Percentiles rank a stretch among this genome's conserved stretches.
Evolutionary conservation across 2,329 filamentous ascomycete species (phyloP).

Genomic region (Diplodia corticola): DNA sequence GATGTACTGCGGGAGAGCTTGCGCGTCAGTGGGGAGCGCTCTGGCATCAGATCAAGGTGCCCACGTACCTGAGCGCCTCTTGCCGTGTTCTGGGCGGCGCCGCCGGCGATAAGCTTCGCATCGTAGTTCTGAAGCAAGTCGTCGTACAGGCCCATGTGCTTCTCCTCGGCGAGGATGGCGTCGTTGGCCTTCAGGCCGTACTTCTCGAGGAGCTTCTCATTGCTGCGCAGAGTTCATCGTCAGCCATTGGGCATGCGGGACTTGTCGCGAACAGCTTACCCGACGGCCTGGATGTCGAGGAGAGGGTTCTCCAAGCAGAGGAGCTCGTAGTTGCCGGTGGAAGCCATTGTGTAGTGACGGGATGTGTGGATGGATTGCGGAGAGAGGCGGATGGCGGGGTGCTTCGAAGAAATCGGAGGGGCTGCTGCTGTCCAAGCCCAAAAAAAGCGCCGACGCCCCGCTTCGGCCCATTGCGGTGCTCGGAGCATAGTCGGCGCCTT

Average conservation of each 20-base stretch:
- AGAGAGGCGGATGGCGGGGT: constrained; percentile 10
- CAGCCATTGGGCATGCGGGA: constrained; percentile 19
- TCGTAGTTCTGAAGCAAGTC: constrained; percentile 90
- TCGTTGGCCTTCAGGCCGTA: constrained; percentile 95
- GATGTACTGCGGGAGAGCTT: constrained; percentile 66
- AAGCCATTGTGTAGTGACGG: constrained; percentile 60
- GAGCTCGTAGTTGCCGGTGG: constrained; percentile 78
- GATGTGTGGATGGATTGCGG: not conserved
- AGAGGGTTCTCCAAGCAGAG: constrained; percentile 97
- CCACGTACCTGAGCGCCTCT: constrained; percentile 75
- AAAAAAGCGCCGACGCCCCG: constrained; percentile 13
- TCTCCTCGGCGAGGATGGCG: constrained; percentile 90
- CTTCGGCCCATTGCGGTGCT: constrained; percentile 10
- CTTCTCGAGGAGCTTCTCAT: constrained; percentile 83
- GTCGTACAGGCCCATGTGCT: constrained; percentile 88
- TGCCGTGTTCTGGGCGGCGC: constrained; percentile 96
- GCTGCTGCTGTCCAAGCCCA: constrained; percentile 3
- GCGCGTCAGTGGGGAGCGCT: constrained; percentile 6
- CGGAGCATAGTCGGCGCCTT: not conserved
- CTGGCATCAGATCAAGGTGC: constrained; percentile 9
- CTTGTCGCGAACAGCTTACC: constrained; percentile 46
- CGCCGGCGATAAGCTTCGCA: constrained; percentile 92
- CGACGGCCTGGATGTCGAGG: constrained; percentile 88
- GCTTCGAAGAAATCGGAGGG: constrained; percentile 20
- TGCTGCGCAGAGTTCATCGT: constrained; percentile 52